Base-by-base conservation (phyloP, 129 eudicot species). In the Chrysanthemum lavandulifolium region DNA sequence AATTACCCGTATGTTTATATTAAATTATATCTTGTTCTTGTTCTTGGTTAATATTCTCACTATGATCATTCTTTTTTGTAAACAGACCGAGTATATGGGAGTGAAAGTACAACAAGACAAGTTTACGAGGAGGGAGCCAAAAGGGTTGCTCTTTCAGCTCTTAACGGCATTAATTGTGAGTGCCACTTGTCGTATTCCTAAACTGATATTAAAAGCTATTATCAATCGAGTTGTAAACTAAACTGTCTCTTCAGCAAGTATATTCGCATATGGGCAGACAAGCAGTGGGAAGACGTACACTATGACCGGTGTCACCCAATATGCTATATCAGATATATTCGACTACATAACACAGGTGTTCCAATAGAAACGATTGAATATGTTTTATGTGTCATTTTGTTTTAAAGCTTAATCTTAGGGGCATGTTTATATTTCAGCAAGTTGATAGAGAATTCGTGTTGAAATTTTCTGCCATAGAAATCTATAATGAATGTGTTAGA, bases 241-340 rank as follows among this genome's bases (percentile, higher is more conserved):
- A 65, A 65, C 57, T 59, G 56, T 68, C 16, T 85, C 61, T 80
- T 51, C 86, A 95, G 99, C 99, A 60, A 95, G 93, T 70, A 81
- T 95, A 12, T 91, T 95, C 68, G 99, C 99, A 29, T 95, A 95
- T 70, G 99, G 99, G 73, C 99, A 95, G 82, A 95, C 99, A 73
- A 87, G 99, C 87, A 95, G 99, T 64, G 99, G 99, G 65, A 95
- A 95, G 86, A 95, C 99, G n/a, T 95, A 82, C 88, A 95, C 99
- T 40, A 95, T 95, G 97, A 51, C 81, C 61, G 99, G 99, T 58
- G 69, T 95, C 63, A 90, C 97, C 52, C 89, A 88, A 61, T 85
- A 78, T 52, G 76, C 97, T 3, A 68, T 91, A 62, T 84, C 78
- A n/a, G 99, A 95, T 73, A 88, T 95, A 80, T 91, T 76, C 65